Conservation (phyloP, 306 rosid species). For the Arachis hypogaea region DNA sequence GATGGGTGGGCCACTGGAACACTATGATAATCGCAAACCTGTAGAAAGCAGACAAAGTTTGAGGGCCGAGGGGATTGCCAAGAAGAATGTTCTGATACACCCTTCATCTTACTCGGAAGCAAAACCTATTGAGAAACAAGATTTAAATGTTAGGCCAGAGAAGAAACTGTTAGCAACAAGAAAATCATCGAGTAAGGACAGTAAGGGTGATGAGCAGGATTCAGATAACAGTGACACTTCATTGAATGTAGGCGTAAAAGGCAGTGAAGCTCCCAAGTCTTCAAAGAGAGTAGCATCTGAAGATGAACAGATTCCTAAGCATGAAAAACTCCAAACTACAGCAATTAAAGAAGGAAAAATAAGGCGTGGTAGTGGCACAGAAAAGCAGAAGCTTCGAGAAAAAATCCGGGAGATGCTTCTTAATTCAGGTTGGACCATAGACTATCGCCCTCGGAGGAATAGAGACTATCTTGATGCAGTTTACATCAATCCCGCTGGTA, state of each 20-base stretch:
- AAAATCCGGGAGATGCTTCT: constrained; percentile 75
- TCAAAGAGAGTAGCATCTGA: constrained; percentile 49
- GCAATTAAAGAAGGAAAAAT: constrained; percentile 63
- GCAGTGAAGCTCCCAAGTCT: constrained; percentile 46
- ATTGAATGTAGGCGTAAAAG: constrained; percentile 52
- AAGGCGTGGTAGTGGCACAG: constrained; percentile 86
- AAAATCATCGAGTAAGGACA: constrained; percentile 55
- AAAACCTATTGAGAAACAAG: constrained; percentile 47
- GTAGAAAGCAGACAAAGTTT: constrained; percentile 51
- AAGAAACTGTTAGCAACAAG: constrained; percentile 46
- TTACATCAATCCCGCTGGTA: constrained; percentile 79
- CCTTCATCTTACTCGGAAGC: constrained; percentile 47
- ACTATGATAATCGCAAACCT: constrained; percentile 46
- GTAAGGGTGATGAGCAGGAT: constrained; percentile 50
- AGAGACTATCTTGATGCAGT: constrained; percentile 92
- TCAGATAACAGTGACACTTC: constrained; percentile 66
- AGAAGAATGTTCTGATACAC: constrained; percentile 46
- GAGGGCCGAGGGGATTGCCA: constrained; percentile 49
- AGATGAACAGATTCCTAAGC: constrained; percentile 56
- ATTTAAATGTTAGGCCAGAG: constrained; percentile 47
- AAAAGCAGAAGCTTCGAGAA: constrained; percentile 87
- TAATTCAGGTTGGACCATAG: constrained; percentile 80
- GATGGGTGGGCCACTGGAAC: constrained; percentile 46
- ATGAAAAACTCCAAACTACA: constrained; percentile 50
- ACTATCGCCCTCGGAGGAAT: constrained; percentile 90